Evolutionary conservation across 257 asterid species (phyloP).

Genomic region (Nicotiana paniculata): DNA sequence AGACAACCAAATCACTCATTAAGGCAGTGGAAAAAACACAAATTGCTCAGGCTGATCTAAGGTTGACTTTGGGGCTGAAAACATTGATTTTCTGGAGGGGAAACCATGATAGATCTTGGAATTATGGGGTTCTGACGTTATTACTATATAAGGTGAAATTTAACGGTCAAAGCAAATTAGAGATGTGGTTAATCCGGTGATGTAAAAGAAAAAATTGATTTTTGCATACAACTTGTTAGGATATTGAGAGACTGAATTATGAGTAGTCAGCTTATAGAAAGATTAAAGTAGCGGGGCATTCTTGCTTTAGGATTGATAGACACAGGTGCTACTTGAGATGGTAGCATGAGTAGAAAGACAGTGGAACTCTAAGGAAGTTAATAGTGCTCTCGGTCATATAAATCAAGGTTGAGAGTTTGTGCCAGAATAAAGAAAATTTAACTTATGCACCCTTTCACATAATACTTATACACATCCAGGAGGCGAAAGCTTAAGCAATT

Average conservation of each 20-base stretch:
- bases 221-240: background rate
- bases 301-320: background rate
- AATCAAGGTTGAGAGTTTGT: background rate
- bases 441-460: background rate
- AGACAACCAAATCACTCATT: background rate
- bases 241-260: background rate
- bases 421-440: background rate
- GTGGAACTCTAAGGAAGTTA: background rate
- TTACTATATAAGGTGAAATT: background rate
- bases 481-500: background rate
- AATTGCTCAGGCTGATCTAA: background rate
- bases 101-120: background rate
- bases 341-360: background rate
- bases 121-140: background rate
- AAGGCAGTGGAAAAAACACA: background rate
- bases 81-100: background rate
- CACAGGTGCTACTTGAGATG: background rate
- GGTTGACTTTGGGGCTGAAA: background rate
- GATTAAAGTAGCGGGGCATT: background rate
- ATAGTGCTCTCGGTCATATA: background rate
- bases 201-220: background rate
- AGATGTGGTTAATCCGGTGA: background rate
- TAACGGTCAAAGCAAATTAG: background rate
- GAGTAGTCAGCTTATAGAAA: background rate
- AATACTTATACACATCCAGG: background rate